These are phyloP conservation scores for Penicillium macrosclerotiorum DNA, from an alignment of 495 filamentous ascomycete genomes.

Conservation along the genomic window DNA sequence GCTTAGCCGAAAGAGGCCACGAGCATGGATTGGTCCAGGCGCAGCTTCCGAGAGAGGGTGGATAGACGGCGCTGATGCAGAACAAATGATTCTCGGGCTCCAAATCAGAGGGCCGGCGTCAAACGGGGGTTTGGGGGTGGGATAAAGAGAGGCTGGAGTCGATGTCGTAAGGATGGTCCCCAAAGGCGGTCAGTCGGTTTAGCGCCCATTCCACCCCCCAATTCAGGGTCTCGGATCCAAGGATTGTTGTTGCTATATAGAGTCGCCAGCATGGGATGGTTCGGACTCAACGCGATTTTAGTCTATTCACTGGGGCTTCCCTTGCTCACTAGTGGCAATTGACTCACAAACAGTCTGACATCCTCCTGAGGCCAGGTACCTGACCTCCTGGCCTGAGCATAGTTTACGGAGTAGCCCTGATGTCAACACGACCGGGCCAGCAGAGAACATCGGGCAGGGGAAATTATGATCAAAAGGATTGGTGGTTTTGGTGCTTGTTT, in stretches of 20 bases:
- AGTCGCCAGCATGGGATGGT: too few relatives aligned
- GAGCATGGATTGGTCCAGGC: constrained; percentile 33
- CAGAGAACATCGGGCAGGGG: neutral
- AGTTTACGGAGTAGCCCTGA: neutral
- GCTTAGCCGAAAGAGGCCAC: constrained; percentile 28
- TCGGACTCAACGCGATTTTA: too few relatives aligned
- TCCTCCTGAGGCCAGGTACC: too few relatives aligned
- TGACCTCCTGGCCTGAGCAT: too few relatives aligned
- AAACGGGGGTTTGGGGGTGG: constrained; percentile 13
- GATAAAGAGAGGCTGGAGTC: constrained; percentile 21
- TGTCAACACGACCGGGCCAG: constrained; percentile 1
- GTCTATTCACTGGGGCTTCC: too few relatives aligned
- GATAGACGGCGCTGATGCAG: constrained; percentile 1
- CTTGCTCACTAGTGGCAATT: too few relatives aligned
- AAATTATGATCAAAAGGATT: neutral
- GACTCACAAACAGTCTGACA: too few relatives aligned
- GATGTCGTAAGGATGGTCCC: constrained; percentile 24
- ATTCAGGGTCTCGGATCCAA: constrained; percentile 8
- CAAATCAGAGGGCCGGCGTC: constrained; percentile 3
- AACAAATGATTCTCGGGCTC: constrained; percentile 6
- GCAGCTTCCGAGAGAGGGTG: constrained; percentile 12
- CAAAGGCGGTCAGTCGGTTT: constrained; percentile 28
- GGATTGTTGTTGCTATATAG: too few relatives aligned
- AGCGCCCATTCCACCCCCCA: constrained; percentile 23
- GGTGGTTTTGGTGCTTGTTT: constrained; percentile 10